These are phyloP conservation scores for Tephrocybe sp. DNA, from an alignment of 768 basidiomycete species.

Conservation along the genomic window DNA sequence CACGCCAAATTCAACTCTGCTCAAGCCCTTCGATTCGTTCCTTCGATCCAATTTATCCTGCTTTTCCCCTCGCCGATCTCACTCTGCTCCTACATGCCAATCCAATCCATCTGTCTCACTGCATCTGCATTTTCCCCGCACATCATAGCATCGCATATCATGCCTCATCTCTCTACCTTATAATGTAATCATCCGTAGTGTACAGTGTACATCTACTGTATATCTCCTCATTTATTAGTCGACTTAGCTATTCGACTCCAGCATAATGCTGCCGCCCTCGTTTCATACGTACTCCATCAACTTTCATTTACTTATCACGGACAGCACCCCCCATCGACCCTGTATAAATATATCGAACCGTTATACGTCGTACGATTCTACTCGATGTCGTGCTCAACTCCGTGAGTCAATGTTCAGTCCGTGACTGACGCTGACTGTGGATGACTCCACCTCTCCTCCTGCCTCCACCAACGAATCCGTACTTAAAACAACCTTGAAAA, in stretches of 20 bases:
- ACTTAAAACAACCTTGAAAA: not conserved
- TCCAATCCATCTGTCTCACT: no score
- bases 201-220: not conserved
- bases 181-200: not conserved
- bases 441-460: constrained; percentile 14
- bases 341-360: not conserved
- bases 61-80: no score
- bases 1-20: not conserved
- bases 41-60: not conserved
- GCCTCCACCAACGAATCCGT: constrained; percentile 7
- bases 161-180: not conserved
- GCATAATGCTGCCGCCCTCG: constrained; percentile 8
- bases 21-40: not conserved
- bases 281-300: constrained; percentile 7
- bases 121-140: no score
- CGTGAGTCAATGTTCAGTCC: constrained; percentile 3
- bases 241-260: not conserved
- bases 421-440: not conserved
- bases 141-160: not conserved
- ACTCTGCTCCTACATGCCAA: no score
- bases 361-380: not conserved
- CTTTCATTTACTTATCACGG: not conserved
- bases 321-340: not conserved
- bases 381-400: constrained; percentile 12
- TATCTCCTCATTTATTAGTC: constrained; percentile 4